These are phyloP conservation scores for Pleurotus pulmonarius DNA, from an alignment of 768 basidiomycete species.

Conservation along the genomic window DNA sequence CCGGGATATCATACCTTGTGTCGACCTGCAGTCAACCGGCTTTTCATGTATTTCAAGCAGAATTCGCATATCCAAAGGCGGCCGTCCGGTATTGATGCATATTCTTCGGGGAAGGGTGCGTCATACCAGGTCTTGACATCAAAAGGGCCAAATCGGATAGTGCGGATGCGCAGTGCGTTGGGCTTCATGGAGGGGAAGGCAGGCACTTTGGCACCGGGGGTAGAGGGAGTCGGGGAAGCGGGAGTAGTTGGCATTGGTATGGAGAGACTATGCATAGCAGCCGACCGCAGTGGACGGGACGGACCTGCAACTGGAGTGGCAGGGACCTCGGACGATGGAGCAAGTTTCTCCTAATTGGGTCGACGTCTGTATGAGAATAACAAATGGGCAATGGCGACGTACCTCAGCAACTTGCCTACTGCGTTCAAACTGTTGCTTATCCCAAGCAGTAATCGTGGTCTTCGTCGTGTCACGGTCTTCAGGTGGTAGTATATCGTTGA, in stretches of 20 bases:
- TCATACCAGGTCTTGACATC: slow-evolving; percentile 99
- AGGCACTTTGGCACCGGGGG: slow-evolving; percentile 28
- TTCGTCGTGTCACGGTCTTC: slow-evolving; percentile 71
- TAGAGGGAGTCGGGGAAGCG: slow-evolving; percentile 32
- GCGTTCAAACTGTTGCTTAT: slow-evolving; percentile 71
- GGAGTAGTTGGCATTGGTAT: slow-evolving; percentile 38
- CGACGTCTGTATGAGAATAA: slow-evolving; percentile 6
- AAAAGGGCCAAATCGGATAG: slow-evolving; percentile 84
- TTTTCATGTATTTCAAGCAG: slow-evolving; percentile 98
- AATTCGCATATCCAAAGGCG: slow-evolving; percentile 96
- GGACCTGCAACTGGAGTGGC: slow-evolving; percentile 14
- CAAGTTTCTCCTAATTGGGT: slow-evolving; percentile 41
- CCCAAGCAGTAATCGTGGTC: slow-evolving; percentile 56
- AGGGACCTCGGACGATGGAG: slow-evolving; percentile 24
- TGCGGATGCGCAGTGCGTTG: slow-evolving; percentile 66
- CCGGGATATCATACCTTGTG: slow-evolving; percentile 66
- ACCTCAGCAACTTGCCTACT: slow-evolving; percentile 77
- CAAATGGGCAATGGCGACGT: slow-evolving; percentile 18
- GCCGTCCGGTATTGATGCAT: slow-evolving; percentile 87
- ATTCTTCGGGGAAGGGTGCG: slow-evolving; percentile 98
- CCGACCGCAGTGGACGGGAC: slow-evolving; percentile 57
- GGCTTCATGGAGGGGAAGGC: slow-evolving; percentile 22
- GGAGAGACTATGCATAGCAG: slow-evolving; percentile 37
- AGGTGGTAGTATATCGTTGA: slow-evolving; percentile 74
- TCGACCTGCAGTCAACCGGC: slow-evolving; percentile 76